Evolutionary conservation across 441 rosid genomes (phyloP).

Genomic region (Gossypium lobatum): DNA sequence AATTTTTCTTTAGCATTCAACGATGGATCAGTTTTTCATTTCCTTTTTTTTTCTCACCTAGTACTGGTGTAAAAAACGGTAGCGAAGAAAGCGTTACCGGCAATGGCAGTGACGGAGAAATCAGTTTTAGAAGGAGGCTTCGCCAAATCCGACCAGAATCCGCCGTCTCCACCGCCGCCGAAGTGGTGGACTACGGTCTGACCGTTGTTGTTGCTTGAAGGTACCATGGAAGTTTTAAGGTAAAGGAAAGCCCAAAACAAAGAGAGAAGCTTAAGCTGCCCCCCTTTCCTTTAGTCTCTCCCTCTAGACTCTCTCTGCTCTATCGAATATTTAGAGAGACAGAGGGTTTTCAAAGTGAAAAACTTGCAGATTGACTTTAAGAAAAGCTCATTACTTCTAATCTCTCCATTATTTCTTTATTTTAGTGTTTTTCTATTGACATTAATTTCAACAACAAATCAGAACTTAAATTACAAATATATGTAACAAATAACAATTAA

Average conservation of each 20-base stretch:
- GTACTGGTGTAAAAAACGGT: conserved; percentile 27
- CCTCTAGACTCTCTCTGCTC: neutral
- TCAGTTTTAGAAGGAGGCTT: conserved; percentile 19
- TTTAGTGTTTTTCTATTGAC: too few relatives aligned
- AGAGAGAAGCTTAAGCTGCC: conserved; percentile 9
- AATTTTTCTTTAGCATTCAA: neutral
- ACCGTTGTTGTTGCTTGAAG: conserved; percentile 4
- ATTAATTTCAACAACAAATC: too few relatives aligned
- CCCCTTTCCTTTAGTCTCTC: neutral
- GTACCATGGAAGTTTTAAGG: conserved; percentile 25
- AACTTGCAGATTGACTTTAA: too few relatives aligned
- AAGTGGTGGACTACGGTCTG: conserved; percentile 19
- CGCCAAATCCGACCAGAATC: conserved; percentile 31
- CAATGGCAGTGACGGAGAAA: conserved; percentile 36
- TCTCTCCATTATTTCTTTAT: too few relatives aligned
- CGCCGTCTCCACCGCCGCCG: conserved; percentile 29
- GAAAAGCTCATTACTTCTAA: too few relatives aligned
- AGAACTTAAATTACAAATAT: too few relatives aligned
- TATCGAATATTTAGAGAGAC: too few relatives aligned
- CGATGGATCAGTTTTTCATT: neutral
- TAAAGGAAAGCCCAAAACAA: neutral
- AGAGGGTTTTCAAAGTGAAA: too few relatives aligned
- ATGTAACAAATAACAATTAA: too few relatives aligned
- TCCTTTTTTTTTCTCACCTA: conserved; percentile 24
- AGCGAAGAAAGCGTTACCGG: conserved; percentile 30